Percentiles rank a stretch among this genome's conserved stretches.
Evolutionary conservation across 2,329 filamentous ascomycete genomes (phyloP).

Genomic region (Microcyclospora pomicola): DNA sequence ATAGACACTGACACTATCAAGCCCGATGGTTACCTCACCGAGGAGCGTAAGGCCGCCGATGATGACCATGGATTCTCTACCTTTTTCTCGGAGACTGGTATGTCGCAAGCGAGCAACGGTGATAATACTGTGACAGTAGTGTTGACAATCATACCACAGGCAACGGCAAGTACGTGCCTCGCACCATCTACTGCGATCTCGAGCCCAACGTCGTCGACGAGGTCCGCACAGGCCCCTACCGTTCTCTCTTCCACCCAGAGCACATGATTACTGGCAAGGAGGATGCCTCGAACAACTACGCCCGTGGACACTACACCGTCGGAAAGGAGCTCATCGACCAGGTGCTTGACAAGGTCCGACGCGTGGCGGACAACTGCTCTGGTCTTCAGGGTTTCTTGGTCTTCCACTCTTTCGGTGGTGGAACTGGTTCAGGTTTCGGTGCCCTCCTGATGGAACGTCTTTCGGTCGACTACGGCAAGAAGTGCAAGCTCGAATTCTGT

Average conservation of each 20-base stretch:
- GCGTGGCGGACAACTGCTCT: constrained; percentile 93
- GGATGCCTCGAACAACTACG: constrained; percentile 99
- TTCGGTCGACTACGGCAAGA: constrained; percentile 98
- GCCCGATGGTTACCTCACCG: constrained; percentile 97
- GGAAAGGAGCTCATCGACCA: constrained; percentile 99
- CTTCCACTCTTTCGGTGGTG: constrained; percentile 99
- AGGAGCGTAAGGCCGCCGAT: constrained; percentile 87
- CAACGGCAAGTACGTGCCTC: constrained; percentile 96
- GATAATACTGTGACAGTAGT: background rate
- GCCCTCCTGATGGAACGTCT: constrained; percentile 97
- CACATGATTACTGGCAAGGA: constrained; percentile 99
- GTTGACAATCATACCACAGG: constrained; percentile 41
- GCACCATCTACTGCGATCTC: constrained; percentile 98
- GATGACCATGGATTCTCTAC: constrained; percentile 98
- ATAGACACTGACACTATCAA: constrained; percentile 29
- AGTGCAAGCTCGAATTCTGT: constrained; percentile 99
- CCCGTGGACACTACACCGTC: constrained; percentile 98
- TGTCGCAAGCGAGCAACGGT: constrained; percentile 22
- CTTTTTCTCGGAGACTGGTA: constrained; percentile 99
- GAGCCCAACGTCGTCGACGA: constrained; percentile 99
- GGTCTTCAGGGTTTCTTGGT: constrained; percentile 98
- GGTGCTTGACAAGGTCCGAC: constrained; percentile 93
- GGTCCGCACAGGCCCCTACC: constrained; percentile 94
- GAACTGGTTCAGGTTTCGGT: constrained; percentile 96
- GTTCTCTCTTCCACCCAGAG: constrained; percentile 94